phyloP scores from a whole-genome alignment of 2,329 filamentous ascomycete genomes.

The Calonectria multiphialidica region DNA sequence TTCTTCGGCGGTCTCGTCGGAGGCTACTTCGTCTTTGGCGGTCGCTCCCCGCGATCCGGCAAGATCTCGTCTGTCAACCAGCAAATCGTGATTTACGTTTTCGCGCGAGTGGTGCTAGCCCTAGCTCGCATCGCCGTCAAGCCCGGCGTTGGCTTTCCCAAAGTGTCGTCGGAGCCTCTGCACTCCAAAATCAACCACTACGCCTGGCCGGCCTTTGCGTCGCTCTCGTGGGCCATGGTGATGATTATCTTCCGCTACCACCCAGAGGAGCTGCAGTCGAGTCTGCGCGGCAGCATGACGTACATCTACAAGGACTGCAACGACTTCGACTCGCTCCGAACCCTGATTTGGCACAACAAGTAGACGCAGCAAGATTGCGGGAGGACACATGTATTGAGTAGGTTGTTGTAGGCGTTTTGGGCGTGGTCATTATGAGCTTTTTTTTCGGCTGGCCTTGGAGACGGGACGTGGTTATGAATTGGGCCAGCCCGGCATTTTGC shows the following conservation, averaged over 20 bases:
- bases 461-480: slow-evolving; percentile 11
- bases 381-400: slow-evolving; percentile 8
- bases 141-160: slow-evolving; percentile 64
- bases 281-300: slow-evolving; percentile 93
- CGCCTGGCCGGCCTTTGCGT: slow-evolving; percentile 94
- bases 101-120: slow-evolving; percentile 88
- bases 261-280: slow-evolving; percentile 90
- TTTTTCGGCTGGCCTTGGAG: background rate
- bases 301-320: slow-evolving; percentile 96
- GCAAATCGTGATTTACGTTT: slow-evolving; percentile 98
- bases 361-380: slow-evolving; percentile 48
- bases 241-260: slow-evolving; percentile 97
- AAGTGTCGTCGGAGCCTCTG: slow-evolving; percentile 61
- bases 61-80: slow-evolving; percentile 86
- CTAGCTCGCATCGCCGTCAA: slow-evolving; percentile 87
- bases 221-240: slow-evolving; percentile 89
- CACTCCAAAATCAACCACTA: slow-evolving; percentile 71
- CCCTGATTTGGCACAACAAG: slow-evolving; percentile 87
- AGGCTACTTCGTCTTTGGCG: slow-evolving; percentile 92
- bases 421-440: slow-evolving; percentile 23
- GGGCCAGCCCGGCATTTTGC: slow-evolving; percentile 29
- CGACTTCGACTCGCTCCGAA: slow-evolving; percentile 88
- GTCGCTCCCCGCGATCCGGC: slow-evolving; percentile 70
- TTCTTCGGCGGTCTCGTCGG: slow-evolving; percentile 90
- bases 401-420: slow-evolving; percentile 27